Percentiles rank a stretch among this genome's conserved stretches.
Conservation (phyloP, 1,139 yeast species). For the Hemisphaericaspora xylanilytica region DNA sequence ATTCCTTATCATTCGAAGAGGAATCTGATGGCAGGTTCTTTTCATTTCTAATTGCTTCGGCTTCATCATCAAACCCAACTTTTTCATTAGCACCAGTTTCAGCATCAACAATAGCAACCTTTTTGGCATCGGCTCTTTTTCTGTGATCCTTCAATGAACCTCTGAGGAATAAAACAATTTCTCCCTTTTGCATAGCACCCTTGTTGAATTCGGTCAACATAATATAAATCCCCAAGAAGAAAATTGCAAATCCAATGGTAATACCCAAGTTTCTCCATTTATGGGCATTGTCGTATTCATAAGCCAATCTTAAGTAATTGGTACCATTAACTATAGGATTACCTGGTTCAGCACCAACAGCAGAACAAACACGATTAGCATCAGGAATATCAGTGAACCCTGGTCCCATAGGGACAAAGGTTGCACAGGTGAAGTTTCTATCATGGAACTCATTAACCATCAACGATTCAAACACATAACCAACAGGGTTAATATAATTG, state of each 20-base stretch:
- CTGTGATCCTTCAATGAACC: slow-evolving; percentile 27
- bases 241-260: slow-evolving; percentile 50
- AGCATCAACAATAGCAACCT: slow-evolving; percentile 5
- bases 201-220: slow-evolving; percentile 59
- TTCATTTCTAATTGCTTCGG: neutral
- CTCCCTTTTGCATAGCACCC: slow-evolving; percentile 82
- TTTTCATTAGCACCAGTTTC: neutral
- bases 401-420: slow-evolving; percentile 22
- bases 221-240: slow-evolving; percentile 68
- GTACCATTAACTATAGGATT: slow-evolving; percentile 53
- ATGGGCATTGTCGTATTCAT: slow-evolving; percentile 52
- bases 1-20: neutral
- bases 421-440: slow-evolving; percentile 40
- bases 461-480: slow-evolving; percentile 65
- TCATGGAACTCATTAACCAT: slow-evolving; percentile 61
- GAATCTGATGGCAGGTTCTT: neutral
- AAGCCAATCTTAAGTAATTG: slow-evolving; percentile 47
- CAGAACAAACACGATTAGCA: slow-evolving; percentile 49
- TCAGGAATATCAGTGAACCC: slow-evolving; percentile 15
- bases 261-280: slow-evolving; percentile 88
- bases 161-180: slow-evolving; percentile 69
- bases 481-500: slow-evolving; percentile 68
- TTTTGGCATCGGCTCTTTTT: slow-evolving; percentile 9
- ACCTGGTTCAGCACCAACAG: slow-evolving; percentile 67
- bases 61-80: no score